Base-by-base conservation (phyloP, 495 filamentous ascomycete species). In the Xylaria palmicola region DNA sequence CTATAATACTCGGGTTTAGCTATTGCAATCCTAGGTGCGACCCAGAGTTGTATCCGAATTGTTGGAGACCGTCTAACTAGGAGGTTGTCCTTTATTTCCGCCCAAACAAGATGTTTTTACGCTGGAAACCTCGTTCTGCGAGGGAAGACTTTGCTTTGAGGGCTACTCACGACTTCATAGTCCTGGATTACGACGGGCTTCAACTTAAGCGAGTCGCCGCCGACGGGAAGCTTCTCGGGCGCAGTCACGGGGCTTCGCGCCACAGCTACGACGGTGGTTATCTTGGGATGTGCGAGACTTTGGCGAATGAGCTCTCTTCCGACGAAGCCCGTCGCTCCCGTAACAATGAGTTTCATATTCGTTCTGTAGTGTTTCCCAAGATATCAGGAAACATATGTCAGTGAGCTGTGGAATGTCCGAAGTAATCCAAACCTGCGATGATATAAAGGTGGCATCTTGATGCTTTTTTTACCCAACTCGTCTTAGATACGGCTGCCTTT, bases 311-410 rank as follows among this genome's bases (percentile, higher is more conserved):
- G 37, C 62, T 82, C 81, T 6, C 59, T 68, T 30, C 69, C 81
- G 7, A 83, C 69, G 45, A 79, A 78, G 13, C 81, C 80, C 6
- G 75, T 80, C 1, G 80, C 73, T 4, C 81, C 81, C 19, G 78
- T 68, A 34, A 83, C 54, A 51, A 82, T 79, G 24, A 84, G 69
- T 57, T 83, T 84, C 81, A 82, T 82, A n/a, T 17, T 30, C n/a
- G 53, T 2, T 15, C 24, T 41, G 7, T 53, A 10, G 1, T 53
- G 6, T 34, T 12, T 3, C 29, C 6, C 6, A 15, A 15, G 19
- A 45, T 29, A 29, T 37, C 3, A 22, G 22, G 19, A 36, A 36
- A n/a, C n/a, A n/a, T 17, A 12, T 51, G 27, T 54, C n/a, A 6
- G 17, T 9, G 36, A 52, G 43, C 24, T 20, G 44, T 29, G 24